Percentiles rank a stretch among this genome's conserved stretches.
These are phyloP conservation scores for Melampsora americana DNA, from an alignment of 1,284 basidiomycete species.

Conservation along the genomic window DNA sequence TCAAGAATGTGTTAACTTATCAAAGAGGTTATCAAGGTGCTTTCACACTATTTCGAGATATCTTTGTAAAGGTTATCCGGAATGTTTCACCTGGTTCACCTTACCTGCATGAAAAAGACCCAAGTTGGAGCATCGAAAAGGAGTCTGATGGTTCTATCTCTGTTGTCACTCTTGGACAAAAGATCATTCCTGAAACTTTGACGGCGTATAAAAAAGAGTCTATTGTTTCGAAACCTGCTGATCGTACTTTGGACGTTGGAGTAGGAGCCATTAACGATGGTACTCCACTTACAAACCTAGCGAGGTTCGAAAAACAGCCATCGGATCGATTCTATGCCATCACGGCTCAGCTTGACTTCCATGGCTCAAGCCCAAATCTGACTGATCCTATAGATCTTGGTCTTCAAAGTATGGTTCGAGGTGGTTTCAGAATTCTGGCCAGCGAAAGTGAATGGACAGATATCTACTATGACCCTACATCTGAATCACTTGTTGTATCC, in stretches of 20 bases:
- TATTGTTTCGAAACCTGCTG: constrained; percentile 34
- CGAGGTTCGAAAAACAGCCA: constrained; percentile 46
- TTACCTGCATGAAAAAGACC: constrained; percentile 29
- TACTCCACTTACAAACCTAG: constrained; percentile 24
- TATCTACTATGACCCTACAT: constrained; percentile 46
- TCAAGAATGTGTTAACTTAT: constrained; percentile 33
- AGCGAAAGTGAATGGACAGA: constrained; percentile 48
- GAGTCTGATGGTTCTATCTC: constrained; percentile 46
- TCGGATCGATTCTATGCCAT: constrained; percentile 46
- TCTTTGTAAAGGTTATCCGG: constrained; percentile 46
- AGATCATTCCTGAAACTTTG: constrained; percentile 47
- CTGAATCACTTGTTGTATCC: constrained; percentile 45
- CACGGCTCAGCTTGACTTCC: constrained; percentile 45
- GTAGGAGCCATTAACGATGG: not conserved
- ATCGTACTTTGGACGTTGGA: not conserved
- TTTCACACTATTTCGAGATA: constrained; percentile 49
- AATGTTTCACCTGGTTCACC: constrained; percentile 44
- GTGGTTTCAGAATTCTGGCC: constrained; percentile 47
- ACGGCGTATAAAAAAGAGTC: constrained; percentile 45
- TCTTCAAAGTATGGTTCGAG: constrained; percentile 1
- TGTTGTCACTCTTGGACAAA: constrained; percentile 48
- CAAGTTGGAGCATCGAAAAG: constrained; percentile 45
- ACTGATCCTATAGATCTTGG: not conserved
- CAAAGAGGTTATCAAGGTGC: constrained; percentile 47
- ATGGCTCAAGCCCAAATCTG: not conserved